Percentiles rank a stretch among this genome's conserved stretches.
These are phyloP conservation scores for Hanseniaspora pseudoguilliermondii DNA, from an alignment of 805 yeast species.

Conservation along the genomic window DNA sequence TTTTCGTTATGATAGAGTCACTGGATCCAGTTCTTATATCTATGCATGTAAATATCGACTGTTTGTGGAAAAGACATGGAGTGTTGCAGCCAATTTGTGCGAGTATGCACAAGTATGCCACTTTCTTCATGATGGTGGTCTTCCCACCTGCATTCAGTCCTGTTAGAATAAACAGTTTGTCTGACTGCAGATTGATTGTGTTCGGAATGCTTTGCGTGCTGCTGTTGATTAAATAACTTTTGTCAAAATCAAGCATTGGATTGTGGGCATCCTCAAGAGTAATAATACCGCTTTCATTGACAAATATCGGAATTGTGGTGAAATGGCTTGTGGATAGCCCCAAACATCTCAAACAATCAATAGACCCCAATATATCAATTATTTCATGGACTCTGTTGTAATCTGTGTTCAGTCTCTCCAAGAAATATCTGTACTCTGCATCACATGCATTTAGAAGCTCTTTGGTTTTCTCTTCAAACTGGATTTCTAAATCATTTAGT, in stretches of 20 bases:
- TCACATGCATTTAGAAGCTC: background rate
- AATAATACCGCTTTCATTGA: conserved; percentile 32
- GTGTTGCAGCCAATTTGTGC: conserved; percentile 67
- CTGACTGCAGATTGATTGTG: conserved; percentile 38
- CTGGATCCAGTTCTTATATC: conserved; percentile 66
- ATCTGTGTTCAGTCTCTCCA: conserved; percentile 27
- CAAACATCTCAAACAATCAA: conserved; percentile 59
- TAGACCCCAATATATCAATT: conserved; percentile 36
- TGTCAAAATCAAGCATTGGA: conserved; percentile 42
- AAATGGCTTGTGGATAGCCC: conserved; percentile 36
- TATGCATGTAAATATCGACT: conserved; percentile 56
- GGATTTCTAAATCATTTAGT: background rate
- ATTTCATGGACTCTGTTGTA: conserved; percentile 32
- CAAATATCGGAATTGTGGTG: conserved; percentile 41
- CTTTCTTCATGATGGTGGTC: conserved; percentile 60
- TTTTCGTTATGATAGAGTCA: conserved; percentile 61
- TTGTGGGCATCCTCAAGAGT: conserved; percentile 47
- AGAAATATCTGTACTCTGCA: conserved; percentile 23
- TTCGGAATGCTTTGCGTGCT: conserved; percentile 51
- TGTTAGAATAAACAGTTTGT: conserved; percentile 53
- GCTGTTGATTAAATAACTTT: background rate
- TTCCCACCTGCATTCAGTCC: conserved; percentile 90
- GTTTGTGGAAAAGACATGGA: conserved; percentile 47
- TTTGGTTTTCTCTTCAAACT: background rate
- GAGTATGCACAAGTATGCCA: conserved; percentile 58